Evolutionary conservation across 345 rosid species (phyloP).

Genomic region (Syzygium aromaticum): DNA sequence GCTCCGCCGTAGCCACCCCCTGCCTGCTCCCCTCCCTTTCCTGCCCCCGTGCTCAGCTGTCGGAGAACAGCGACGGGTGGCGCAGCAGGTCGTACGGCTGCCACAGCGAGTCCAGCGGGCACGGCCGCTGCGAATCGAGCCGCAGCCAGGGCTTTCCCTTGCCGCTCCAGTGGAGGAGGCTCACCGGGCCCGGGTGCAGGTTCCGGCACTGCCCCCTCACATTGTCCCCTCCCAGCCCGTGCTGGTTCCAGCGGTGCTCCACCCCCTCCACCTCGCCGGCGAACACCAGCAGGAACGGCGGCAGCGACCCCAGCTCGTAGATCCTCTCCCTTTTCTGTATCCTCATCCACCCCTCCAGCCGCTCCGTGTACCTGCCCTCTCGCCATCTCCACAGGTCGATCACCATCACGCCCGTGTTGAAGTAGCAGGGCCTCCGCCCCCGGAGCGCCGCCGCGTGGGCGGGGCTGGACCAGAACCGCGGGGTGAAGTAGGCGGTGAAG

Average conservation of each 20-base stretch:
- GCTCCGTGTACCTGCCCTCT: slow-evolving; percentile 49
- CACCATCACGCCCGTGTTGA: slow-evolving; percentile 96
- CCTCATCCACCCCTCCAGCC: slow-evolving; percentile 70
- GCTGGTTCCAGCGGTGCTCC: slow-evolving; percentile 91
- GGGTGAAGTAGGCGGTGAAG: slow-evolving; percentile 60
- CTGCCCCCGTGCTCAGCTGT: slow-evolving; percentile 24
- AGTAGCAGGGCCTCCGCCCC: slow-evolving; percentile 57
- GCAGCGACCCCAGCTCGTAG: slow-evolving; percentile 80
- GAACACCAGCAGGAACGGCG: slow-evolving; percentile 77
- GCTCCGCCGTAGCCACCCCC: neutral
- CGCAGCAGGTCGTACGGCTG: slow-evolving; percentile 64
- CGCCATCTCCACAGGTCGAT: slow-evolving; percentile 71
- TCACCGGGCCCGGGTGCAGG: slow-evolving; percentile 73
- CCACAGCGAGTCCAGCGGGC: slow-evolving; percentile 68
- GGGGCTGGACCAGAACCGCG: slow-evolving; percentile 60
- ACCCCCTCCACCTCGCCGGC: slow-evolving; percentile 74
- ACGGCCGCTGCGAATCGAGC: slow-evolving; percentile 43
- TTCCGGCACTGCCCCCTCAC: slow-evolving; percentile 60
- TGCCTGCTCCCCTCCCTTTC: neutral
- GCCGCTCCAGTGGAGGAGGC: slow-evolving; percentile 90
- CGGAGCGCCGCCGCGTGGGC: slow-evolving; percentile 28
- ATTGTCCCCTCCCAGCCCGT: slow-evolving; percentile 86
- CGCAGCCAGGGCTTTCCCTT: slow-evolving; percentile 90
- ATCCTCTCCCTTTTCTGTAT: slow-evolving; percentile 59
- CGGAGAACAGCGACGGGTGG: slow-evolving; percentile 44